Percentiles rank a stretch among this genome's conserved stretches.
Conservation (phyloP, 768 basidiomycete species). For the Boletus vinaceobasis region DNA sequence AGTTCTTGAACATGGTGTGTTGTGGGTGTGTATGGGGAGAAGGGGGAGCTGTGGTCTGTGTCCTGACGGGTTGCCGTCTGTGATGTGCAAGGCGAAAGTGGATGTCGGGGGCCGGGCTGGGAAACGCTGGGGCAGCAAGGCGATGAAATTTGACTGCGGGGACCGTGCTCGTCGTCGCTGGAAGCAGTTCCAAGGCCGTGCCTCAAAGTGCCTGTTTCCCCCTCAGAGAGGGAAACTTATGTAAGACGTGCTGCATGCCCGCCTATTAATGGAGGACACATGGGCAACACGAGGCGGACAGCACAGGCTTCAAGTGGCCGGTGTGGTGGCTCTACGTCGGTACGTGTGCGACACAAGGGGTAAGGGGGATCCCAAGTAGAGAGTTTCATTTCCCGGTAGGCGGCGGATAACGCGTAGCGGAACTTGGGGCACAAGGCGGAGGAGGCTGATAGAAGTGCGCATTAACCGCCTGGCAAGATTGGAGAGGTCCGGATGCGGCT, state of each 20-base stretch:
- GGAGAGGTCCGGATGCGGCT: neutral
- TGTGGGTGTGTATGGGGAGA: neutral
- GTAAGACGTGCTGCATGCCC: slow-evolving; percentile 9
- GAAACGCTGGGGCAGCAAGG: neutral
- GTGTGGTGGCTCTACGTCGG: neutral
- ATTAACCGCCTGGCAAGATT: neutral
- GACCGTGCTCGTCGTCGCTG: neutral
- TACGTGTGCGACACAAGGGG: neutral
- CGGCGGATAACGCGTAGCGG: neutral
- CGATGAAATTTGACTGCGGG: neutral
- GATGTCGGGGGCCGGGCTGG: neutral
- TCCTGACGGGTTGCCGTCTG: neutral
- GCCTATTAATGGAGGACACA: slow-evolving; percentile 8
- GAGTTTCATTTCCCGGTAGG: neutral
- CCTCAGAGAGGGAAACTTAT: slow-evolving; percentile 10
- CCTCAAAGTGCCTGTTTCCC: slow-evolving; percentile 2
- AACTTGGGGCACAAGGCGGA: neutral
- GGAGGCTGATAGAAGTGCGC: neutral
- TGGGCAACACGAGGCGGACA: slow-evolving; percentile 22
- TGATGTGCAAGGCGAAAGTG: neutral
- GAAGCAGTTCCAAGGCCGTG: neutral
- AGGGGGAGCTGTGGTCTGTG: neutral
- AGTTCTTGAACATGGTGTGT: slow-evolving; percentile 44
- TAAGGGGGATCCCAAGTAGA: neutral
- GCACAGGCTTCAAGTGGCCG: neutral